Evolutionary conservation across 108 stramenopile species (phyloP).

Genomic region (Skeletonema menzelii): DNA sequence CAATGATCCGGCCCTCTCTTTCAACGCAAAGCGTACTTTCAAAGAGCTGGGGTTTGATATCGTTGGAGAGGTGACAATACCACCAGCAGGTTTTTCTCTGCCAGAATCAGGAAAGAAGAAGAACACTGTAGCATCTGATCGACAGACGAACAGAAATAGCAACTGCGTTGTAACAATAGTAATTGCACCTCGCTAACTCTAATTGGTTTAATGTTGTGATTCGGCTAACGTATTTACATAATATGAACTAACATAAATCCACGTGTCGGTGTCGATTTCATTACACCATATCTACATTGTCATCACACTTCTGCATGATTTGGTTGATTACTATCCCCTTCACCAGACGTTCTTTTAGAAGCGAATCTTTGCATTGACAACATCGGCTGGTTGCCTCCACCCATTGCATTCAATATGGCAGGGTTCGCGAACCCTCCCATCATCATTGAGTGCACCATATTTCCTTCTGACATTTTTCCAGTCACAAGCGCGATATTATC

Average conservation of each 20-base stretch:
- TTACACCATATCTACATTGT: background rate
- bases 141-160: slow-evolving; percentile 6
- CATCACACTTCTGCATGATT: background rate
- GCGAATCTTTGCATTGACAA: background rate
- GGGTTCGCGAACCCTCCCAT: background rate
- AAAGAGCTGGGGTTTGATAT: slow-evolving; percentile 12
- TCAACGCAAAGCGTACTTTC: slow-evolving; percentile 2
- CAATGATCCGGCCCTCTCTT: background rate
- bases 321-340: background rate
- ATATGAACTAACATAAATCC: too few relatives aligned
- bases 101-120: slow-evolving; percentile 27
- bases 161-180: slow-evolving; percentile 16
- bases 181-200: slow-evolving; percentile 4
- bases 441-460: background rate
- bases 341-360: background rate
- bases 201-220: background rate
- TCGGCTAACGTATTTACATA: too few relatives aligned
- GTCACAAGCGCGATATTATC: background rate
- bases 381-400: background rate
- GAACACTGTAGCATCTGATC: background rate
- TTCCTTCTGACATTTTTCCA: background rate
- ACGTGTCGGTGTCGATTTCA: background rate
- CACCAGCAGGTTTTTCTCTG: slow-evolving; percentile 31
- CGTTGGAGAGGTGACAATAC: slow-evolving; percentile 18
- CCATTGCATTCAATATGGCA: background rate